Evolutionary conservation across 129 eudicot species (phyloP).

Genomic region (Artemisia annua): DNA sequence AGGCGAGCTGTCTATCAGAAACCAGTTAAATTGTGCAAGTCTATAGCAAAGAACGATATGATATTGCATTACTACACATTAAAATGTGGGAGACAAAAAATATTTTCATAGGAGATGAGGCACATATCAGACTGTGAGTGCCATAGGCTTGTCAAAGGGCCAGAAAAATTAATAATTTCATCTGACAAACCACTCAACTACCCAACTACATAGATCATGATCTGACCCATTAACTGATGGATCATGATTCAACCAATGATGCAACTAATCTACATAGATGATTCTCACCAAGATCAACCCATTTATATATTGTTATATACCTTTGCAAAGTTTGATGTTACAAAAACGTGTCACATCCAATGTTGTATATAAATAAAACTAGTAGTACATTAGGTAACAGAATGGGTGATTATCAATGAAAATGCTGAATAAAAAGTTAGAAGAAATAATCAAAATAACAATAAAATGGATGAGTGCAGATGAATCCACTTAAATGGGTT

Average conservation of each 20-base stretch:
- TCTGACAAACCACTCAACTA: neutral
- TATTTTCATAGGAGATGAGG: neutral
- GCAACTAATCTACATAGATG: too few species aligned
- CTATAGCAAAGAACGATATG: conserved; percentile 7
- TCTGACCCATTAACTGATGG: too few species aligned
- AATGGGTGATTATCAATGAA: too few species aligned
- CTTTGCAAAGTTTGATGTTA: too few species aligned
- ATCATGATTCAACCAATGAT: too few species aligned
- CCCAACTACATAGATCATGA: neutral
- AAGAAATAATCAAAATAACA: too few species aligned
- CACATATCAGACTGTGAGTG: neutral
- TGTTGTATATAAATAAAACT: too few species aligned
- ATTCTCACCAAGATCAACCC: too few species aligned
- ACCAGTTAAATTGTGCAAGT: conserved; percentile 2
- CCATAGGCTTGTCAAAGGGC: neutral
- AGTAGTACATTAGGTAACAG: too few species aligned
- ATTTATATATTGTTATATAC: too few species aligned
- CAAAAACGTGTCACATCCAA: too few species aligned
- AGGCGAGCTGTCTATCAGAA: neutral
- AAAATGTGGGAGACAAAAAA: neutral
- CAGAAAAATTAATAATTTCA: neutral
- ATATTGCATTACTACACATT: neutral
- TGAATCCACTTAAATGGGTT: neutral
- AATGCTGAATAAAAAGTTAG: too few species aligned
- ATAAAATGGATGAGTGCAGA: neutral